These are phyloP conservation scores for Kodamaea suecica DNA, from an alignment of 1,139 yeast genomes.

Conservation along the genomic window DNA sequence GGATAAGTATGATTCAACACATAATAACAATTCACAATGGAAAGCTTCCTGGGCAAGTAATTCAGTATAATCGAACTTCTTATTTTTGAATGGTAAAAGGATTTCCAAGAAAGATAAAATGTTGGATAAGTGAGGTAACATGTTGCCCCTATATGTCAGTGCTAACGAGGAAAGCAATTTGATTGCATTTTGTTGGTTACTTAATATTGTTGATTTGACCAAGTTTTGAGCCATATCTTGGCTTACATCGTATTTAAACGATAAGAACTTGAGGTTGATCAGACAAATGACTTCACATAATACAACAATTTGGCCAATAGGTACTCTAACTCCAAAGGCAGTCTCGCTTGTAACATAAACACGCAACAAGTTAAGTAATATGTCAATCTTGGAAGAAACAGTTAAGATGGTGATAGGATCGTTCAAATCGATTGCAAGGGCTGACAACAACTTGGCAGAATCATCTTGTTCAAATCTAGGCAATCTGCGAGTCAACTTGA, in stretches of 20 bases:
- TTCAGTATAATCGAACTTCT: conserved; percentile 29
- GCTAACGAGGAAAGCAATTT: conserved; percentile 39
- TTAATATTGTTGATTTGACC: conserved; percentile 39
- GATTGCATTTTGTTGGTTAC: conserved; percentile 45
- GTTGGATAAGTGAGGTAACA: conserved; percentile 47
- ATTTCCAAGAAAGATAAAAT: conserved; percentile 53
- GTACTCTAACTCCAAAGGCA: conserved; percentile 48
- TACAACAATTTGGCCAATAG: conserved; percentile 52
- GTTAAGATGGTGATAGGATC: conserved; percentile 48
- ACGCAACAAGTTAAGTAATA: conserved; percentile 43
- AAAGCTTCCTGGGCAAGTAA: conserved; percentile 34
- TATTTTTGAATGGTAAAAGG: conserved; percentile 48
- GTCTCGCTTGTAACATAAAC: conserved; percentile 47
- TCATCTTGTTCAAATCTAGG: conserved; percentile 23
- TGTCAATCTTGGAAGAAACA: conserved; percentile 48
- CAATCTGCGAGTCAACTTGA: conserved; percentile 30
- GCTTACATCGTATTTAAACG: conserved; percentile 57
- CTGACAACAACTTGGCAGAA: conserved; percentile 34
- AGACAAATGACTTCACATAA: conserved; percentile 51
- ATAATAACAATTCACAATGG: conserved; percentile 26
- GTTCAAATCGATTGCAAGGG: conserved; percentile 56
- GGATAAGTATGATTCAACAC: conserved; percentile 28
- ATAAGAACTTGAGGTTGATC: conserved; percentile 51
- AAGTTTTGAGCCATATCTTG: conserved; percentile 44
- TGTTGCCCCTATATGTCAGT: conserved; percentile 39